Evolutionary conservation across 73 alveolate species (phyloP), one percentile per base, ranked within the genome.

Genomic region (Tetrahymena malaccensis): DNA sequence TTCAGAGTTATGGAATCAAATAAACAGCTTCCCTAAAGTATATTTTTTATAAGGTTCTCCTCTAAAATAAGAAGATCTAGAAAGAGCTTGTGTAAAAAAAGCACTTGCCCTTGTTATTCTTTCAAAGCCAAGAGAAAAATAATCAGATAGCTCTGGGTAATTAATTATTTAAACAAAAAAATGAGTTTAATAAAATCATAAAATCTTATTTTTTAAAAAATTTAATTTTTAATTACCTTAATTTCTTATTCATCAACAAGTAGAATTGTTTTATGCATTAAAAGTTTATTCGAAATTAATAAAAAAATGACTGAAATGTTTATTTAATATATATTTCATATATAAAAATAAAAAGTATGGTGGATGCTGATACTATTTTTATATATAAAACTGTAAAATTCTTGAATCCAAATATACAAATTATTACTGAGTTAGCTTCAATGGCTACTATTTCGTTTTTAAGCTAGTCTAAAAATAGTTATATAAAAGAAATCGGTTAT

Each of bases 311-410:
- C n/a, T n/a, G n/a, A n/a, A n/a, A n/a, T n/a, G 43, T 57, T 1
- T 3, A 2, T 12, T 57, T n/a, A 12, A 27, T 9, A 70, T 27
- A 25, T 70, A 70, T 19, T 70, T 70, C 22, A 70, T 70, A 70
- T 70, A 25, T 70, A 25, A 57, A 56, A 25, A 85, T 94, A 93
- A 50, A 96, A n/a, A 98, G 97, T 84, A 99, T 98, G 98, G 97
- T 99, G 43, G 99, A 99, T 97, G 99, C 99, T 35, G 99, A 98
- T 96, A 98, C 99, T 25, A 99, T 99, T 10, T 99, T 99, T 96
- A 99, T 98, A 96, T 99, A 99, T 95, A 98, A 99, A 58, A 98
- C 99, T 4, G 98, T 98, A 84, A 97, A 98, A 94, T 97, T 96
- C 35, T 96, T 97, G 94, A 96, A 97, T 85, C 96, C 96, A 84